Base-by-base conservation (phyloP, 2,329 filamentous ascomycete genomes). In the Nemania sp. region DNA sequence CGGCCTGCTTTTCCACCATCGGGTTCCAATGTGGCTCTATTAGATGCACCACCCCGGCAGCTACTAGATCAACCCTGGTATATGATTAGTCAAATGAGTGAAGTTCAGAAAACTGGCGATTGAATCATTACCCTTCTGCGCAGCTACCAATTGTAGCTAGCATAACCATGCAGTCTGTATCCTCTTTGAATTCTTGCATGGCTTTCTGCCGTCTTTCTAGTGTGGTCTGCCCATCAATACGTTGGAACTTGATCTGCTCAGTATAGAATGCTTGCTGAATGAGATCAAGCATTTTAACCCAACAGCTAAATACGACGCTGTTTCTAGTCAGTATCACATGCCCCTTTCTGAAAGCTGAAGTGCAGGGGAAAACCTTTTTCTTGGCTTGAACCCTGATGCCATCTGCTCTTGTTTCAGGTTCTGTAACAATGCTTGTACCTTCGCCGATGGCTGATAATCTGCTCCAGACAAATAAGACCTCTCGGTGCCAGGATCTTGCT, bases 21-120 rank as follows among this genome's bases (percentile, higher is more conserved):
- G 79, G 79, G 33, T 82, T 82, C 79, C 79, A 82, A 22, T 82
- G 80, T 0, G 77, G 73, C 44, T 82, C 80, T 0, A 81, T 65
- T 2, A 82, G 74, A 52, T 78, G 78, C 0, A 82, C 73, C 0
- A 74, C 70, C 37, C 75, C 78, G 0, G 78, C 78, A 0, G 69
- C 70, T 0, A 75, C 73, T 3, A 81, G 66, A 14, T 81, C 79
- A 0, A 81, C 49, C 5, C 77, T 77, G n/a, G 20, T 37, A 4
- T 8, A 20, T 2, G 3, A 20, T 23, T 23, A n/a, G 6, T 31
- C 19, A n/a, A n/a, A n/a, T n/a, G n/a, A n/a, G n/a, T n/a, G n/a
- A n/a, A n/a, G n/a, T n/a, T n/a, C n/a, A n/a, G n/a, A n/a, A n/a
- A n/a, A n/a, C n/a, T n/a, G n/a, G n/a, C n/a, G n/a, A n/a, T n/a